Evolutionary conservation across 495 filamentous ascomycete genomes (phyloP), one percentile per base, ranked within the genome.

Genomic region (Trichoderma virens): DNA sequence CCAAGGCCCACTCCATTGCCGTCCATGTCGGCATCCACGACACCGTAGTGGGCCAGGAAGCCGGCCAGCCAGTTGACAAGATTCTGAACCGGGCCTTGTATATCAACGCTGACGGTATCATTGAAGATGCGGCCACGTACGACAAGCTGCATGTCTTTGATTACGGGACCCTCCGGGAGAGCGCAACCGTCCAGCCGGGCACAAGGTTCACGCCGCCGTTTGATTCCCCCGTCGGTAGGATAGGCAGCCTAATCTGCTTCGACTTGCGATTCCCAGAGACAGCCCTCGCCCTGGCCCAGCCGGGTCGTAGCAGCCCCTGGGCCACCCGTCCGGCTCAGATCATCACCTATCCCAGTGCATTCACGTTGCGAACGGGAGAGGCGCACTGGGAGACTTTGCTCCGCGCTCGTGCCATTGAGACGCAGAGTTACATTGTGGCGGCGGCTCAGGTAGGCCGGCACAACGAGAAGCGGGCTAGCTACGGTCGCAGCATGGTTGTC

Each of bases 1-100:
- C 91, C 2, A 76, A 74, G 16, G 72, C 80, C 32, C 75, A 83
- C 39, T 70, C 72, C 0, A 70, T 97, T 0, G 82, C 89, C 20
- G 90, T 97, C 65, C 91, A 92, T 74, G 91, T 97, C 43, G 94
- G 94, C 0, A 86, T 97, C 60, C 93, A 97, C 74, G 90, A 91
- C 61, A 86, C 88, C 8, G 82, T 86, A 13, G 16, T 51, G 45
- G 45, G 45, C n/a, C 51, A 56, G 51, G 51, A 56, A 8, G 51
- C 51, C 51, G 25, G 25, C 51, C 51, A 27, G 51, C 65, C 79
- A n/a, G 78, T 80, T 25, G 69, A 64, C 30, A 78, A 77, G 63
- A 72, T 80, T 56, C 73, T 72, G 66, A 82, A 82, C 72, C 79
- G 77, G 28, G 75, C 76, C n/a, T 67, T 82, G 59, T 79, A 75